Evolutionary conservation across 768 basidiomycete species (phyloP), one percentile per base, ranked within the genome.

Genomic region (Boletellus ananas): DNA sequence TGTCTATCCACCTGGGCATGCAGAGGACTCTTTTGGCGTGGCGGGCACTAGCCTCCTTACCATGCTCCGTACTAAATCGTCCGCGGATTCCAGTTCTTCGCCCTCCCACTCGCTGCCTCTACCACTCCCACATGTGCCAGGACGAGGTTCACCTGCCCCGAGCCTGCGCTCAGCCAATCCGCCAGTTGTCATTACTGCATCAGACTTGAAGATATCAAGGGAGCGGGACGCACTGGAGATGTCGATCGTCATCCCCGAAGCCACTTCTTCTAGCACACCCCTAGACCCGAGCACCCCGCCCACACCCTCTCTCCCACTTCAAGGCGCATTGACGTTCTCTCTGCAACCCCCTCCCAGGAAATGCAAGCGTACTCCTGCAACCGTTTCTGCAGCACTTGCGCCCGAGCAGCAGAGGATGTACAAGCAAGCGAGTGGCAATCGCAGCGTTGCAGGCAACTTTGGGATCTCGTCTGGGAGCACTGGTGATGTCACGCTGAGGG

Each of bases 11-110:
- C 76, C 31, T 69, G 67, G 62, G 13, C 57, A 63, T 29, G 42
- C 60, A n/a, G 72, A 82, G 46, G 82, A 82, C 14, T 83, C 83
- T 10, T 84, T 85, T 50, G 71, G 74, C 21, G 74, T 74, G 34
- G 79, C 72, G 56, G 80, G 82, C 9, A 78, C 67, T 34, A 81
- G 74, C 57, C 68, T 86, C 33, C 65, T 84, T 36, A 73, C 70
- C 52, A 79, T 78, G 73, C 64, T 79, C 41, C 71, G 78, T 34
- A 68, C 73, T 20, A 74, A 66, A 53, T 69, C 74, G 37, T 63
- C 71, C 18, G 43, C 50, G 16, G 67, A 67, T 34, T 56, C 58
- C 34, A 40, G 47, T 18, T 54, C 50, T 33, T 61, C 61, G 9
- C 66, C 60, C 33, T 63, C 59, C 31, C 57, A 45, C 62, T 52